These are phyloP conservation scores for Phyllosticta ampelicida DNA, from an alignment of 2,329 filamentous ascomycete species.

Conservation along the genomic window DNA sequence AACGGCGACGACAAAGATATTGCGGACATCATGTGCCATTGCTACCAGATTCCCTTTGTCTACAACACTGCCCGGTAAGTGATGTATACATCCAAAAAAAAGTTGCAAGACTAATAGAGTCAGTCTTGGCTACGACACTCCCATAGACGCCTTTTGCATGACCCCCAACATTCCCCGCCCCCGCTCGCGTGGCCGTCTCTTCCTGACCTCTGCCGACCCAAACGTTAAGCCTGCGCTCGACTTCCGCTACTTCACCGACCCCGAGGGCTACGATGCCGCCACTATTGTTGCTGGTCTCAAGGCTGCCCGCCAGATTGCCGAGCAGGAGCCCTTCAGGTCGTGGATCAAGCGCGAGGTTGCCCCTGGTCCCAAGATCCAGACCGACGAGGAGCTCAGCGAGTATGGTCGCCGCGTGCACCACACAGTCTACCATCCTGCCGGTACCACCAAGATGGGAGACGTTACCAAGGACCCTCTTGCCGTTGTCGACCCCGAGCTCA, in stretches of 20 bases:
- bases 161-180: conserved; percentile 83
- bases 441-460: conserved; percentile 86
- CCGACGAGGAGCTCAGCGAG: conserved; percentile 69
- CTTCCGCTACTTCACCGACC: conserved; percentile 83
- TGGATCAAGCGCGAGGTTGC: conserved; percentile 79
- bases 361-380: conserved; percentile 60
- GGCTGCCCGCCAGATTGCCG: conserved; percentile 64
- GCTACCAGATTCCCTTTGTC: conserved; percentile 89
- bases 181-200: conserved; percentile 65
- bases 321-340: conserved; percentile 65
- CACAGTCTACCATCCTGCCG: conserved; percentile 83
- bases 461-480: conserved; percentile 55
- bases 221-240: conserved; percentile 71
- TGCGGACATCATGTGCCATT: conserved; percentile 91
- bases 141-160: conserved; percentile 79
- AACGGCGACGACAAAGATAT: conserved; percentile 59
- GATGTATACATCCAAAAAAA: too few species aligned
- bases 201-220: conserved; percentile 65
- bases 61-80: conserved; percentile 62
- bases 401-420: conserved; percentile 74
- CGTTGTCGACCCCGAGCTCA: conserved; percentile 68
- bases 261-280: conserved; percentile 73
- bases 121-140: conserved; percentile 59
- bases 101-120: conserved; percentile 9
- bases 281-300: conserved; percentile 69